Base-by-base conservation (phyloP, 2,329 filamentous ascomycete genomes). In the Monosporascus cannonballus region DNA sequence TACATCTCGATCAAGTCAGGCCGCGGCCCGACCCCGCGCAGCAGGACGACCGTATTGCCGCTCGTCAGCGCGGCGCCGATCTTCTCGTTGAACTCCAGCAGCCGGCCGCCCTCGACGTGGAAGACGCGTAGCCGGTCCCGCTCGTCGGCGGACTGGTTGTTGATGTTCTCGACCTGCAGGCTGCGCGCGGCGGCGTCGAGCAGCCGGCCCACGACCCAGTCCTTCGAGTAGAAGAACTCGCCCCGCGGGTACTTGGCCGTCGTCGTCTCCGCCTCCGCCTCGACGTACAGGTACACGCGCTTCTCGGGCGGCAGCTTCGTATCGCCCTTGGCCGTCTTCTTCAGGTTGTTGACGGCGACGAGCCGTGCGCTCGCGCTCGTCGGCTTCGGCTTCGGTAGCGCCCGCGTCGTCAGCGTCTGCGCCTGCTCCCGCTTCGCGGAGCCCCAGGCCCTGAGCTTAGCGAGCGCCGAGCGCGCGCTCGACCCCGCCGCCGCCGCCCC, bases 251-350 rank as follows among this genome's bases (percentile, higher is more conserved):
- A 84, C 69, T 96, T 96, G 6, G 88, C 84, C 50, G 84, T 88
- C 2, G 91, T 86, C 0, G 90, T 95, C 63, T 90, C 89, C 9
- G 89, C 89, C 64, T 92, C 90, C 0, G 93, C 94, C 67, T 97
- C 93, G 18, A 96, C 89, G 66, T 89, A 86, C 1, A 99, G 66
- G 66, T 97, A 97, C 2, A 99, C 73, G n/a, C 94, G 77, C 74
- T 95, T 96, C 58, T 96, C 90, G 0, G 76, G 69, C 0, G 90
- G 77, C 0, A 96, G 71, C 63, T 90, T 93, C 9, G 84, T 84
- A 59, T 97, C 93, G 1, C 95, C 95, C 73, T 96, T 96, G 2
- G 94, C 93, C 1, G 81, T 84, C 67, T 87, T 87, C 74, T 96
- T 96, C 42, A 99, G 75, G 9, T 80, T 83, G 57, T 90, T 90